Conservation (phyloP, 208 protist species). For the Leishmania braziliensis region DNA sequence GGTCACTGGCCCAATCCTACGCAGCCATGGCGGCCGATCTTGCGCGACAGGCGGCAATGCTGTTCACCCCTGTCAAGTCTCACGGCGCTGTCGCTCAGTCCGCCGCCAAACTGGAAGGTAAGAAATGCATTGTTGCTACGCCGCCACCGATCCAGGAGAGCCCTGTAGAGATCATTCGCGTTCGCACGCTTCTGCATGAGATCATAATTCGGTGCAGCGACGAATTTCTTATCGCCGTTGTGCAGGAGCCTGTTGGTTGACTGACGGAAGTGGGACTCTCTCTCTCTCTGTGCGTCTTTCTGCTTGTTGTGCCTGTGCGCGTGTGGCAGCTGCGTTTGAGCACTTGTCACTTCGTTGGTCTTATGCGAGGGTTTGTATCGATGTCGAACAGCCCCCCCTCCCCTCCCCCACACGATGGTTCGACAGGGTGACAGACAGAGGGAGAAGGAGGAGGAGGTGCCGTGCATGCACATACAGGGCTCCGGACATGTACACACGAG, state of each 20-base stretch:
- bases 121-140: conserved; percentile 8
- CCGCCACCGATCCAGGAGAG: conserved; percentile 43
- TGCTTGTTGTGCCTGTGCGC: neutral
- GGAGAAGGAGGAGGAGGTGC: neutral
- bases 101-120: neutral
- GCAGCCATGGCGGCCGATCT: conserved; percentile 60
- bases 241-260: conserved; percentile 78
- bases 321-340: neutral
- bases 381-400: neutral
- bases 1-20: conserved; percentile 56
- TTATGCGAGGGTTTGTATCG: neutral
- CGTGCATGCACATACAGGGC: neutral
- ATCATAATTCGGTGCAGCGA: conserved; percentile 79
- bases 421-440: neutral
- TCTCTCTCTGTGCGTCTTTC: neutral
- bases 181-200: conserved; percentile 71
- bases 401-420: neutral
- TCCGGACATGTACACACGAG: neutral
- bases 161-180: conserved; percentile 63
- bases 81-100: conserved; percentile 1
- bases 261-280: neutral
- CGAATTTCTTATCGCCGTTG: conserved; percentile 77
- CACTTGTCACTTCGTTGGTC: neutral
- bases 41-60: conserved; percentile 30
- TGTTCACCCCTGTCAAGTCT: conserved; percentile 24